Conservation (phyloP, 495 filamentous ascomycete genomes). For the Tuber melanosporum region DNA sequence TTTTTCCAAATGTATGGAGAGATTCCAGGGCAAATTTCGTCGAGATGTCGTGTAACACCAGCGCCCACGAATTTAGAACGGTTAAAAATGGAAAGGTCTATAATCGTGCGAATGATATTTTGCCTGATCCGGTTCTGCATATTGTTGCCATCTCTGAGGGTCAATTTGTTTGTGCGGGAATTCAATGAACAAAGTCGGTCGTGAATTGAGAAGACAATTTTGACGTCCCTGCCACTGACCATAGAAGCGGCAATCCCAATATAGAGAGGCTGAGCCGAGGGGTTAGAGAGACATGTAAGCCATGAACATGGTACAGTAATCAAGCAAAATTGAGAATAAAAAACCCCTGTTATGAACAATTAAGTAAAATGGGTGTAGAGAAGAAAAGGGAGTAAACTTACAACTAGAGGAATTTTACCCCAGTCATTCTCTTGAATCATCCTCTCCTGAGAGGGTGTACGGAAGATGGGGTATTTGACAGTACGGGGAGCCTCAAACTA, state of each 20-base stretch:
- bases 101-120: conserved; percentile 51
- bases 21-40: conserved; percentile 53
- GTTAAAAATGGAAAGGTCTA: conserved; percentile 51
- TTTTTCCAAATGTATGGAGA: conserved; percentile 67
- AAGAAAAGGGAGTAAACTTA: conserved; percentile 7
- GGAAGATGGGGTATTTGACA: neutral
- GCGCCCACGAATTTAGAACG: conserved; percentile 62
- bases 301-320: too few relatives aligned
- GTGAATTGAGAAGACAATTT: conserved; percentile 64
- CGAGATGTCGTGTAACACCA: conserved; percentile 52
- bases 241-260: conserved; percentile 55
- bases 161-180: conserved; percentile 56
- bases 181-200: conserved; percentile 70
- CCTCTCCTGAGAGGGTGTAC: neutral
- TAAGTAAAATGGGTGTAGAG: too few relatives aligned
- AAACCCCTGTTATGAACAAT: too few relatives aligned
- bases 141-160: conserved; percentile 41
- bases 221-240: conserved; percentile 48
- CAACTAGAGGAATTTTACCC: conserved; percentile 32
- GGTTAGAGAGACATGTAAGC: neutral
- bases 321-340: neutral
- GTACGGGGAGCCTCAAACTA: too few relatives aligned
- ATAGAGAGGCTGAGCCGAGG: conserved; percentile 53
- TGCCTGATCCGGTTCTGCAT: conserved; percentile 48
- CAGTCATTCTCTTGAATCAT: conserved; percentile 22